Evolutionary conservation across 345 rosid genomes (phyloP).

Genomic region (Gossypium herbaceum): DNA sequence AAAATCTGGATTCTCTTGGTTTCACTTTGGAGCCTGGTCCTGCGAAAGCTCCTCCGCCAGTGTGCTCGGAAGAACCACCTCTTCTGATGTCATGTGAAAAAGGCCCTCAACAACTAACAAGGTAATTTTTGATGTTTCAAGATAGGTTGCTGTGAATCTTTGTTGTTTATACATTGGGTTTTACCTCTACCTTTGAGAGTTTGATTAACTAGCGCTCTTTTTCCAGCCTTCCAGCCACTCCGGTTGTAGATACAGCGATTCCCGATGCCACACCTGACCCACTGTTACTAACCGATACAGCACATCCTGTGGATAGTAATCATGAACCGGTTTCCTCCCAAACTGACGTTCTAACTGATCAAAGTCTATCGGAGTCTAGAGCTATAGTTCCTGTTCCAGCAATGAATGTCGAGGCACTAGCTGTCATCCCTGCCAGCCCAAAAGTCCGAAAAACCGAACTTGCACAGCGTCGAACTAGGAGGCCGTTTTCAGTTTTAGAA

Average conservation of each 20-base stretch:
- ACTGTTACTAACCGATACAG: slow-evolving; percentile 24
- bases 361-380: slow-evolving; percentile 50
- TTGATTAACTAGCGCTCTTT: slow-evolving; percentile 14
- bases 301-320: slow-evolving; percentile 35
- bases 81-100: slow-evolving; percentile 30
- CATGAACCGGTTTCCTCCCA: slow-evolving; percentile 32
- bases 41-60: slow-evolving; percentile 30
- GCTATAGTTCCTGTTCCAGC: slow-evolving; percentile 43
- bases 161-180: background rate
- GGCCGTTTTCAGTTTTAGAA: slow-evolving; percentile 94
- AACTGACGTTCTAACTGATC: slow-evolving; percentile 43
- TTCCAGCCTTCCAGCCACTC: slow-evolving; percentile 47
- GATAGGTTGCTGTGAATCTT: background rate
- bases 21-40: slow-evolving; percentile 74
- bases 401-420: slow-evolving; percentile 25
- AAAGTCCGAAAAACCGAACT: slow-evolving; percentile 63
- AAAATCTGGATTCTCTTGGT: slow-evolving; percentile 59
- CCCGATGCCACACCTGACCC: slow-evolving; percentile 33
- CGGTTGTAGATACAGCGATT: slow-evolving; percentile 33
- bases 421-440: slow-evolving; percentile 60
- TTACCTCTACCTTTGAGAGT: background rate
- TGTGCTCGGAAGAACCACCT: slow-evolving; percentile 42
- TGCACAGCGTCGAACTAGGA: slow-evolving; percentile 88
- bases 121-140: slow-evolving; percentile 36
- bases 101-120: slow-evolving; percentile 26